Conservation (phyloP, 805 yeast species). For the Lipomyces lipofer region DNA sequence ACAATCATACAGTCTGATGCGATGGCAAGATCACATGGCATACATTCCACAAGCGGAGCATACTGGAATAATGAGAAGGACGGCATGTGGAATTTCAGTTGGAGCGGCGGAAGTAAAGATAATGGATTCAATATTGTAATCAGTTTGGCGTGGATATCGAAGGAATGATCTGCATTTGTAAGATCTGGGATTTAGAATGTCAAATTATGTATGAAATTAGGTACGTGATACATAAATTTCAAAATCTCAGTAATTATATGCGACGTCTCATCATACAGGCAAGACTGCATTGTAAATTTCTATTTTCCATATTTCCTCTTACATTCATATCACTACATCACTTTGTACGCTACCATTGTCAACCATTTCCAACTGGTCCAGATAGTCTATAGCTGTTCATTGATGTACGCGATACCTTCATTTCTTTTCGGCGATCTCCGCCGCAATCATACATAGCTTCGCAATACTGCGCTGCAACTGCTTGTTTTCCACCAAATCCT, state of each 20-base stretch:
- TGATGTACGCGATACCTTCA: not conserved
- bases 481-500: slow-evolving; percentile 49
- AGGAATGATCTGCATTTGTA: slow-evolving; percentile 4
- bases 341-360: no score
- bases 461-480: slow-evolving; percentile 68
- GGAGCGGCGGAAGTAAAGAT: slow-evolving; percentile 18
- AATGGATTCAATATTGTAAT: slow-evolving; percentile 29
- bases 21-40: slow-evolving; percentile 15
- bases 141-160: slow-evolving; percentile 30
- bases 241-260: no score
- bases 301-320: no score
- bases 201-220: no score
- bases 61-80: slow-evolving; percentile 32
- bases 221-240: no score
- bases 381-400: no score
- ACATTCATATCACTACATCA: no score
- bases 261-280: no score
- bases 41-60: slow-evolving; percentile 33
- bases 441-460: slow-evolving; percentile 61
- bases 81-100: slow-evolving; percentile 27
- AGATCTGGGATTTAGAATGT: no score
- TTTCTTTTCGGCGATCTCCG: slow-evolving; percentile 23
- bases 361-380: no score
- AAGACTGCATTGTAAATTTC: no score
- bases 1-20: slow-evolving; percentile 28